Evolutionary conservation across 768 basidiomycete species (phyloP).

Genomic region (Gloeophyllum trabeum): DNA sequence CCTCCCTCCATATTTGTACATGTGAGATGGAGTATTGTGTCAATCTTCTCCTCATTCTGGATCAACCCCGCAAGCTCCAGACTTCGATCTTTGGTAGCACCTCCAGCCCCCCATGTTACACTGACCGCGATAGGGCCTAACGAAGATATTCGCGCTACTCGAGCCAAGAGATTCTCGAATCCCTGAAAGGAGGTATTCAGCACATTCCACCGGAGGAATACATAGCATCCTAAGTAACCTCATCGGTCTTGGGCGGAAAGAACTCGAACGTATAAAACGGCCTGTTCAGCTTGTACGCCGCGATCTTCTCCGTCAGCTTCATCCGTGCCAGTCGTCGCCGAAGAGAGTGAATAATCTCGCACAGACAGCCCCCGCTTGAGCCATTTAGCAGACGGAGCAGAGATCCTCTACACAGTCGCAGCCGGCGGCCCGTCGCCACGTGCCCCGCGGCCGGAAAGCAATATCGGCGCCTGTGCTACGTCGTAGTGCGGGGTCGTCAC

Average conservation of each 20-base stretch:
- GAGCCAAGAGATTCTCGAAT: slow-evolving; percentile 81
- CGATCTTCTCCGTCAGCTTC: slow-evolving; percentile 70
- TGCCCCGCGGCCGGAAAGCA: not conserved
- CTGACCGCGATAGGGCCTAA: slow-evolving; percentile 79
- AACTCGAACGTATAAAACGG: slow-evolving; percentile 95
- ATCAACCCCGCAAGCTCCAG: slow-evolving; percentile 77
- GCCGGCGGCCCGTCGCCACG: not conserved
- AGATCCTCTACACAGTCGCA: not conserved
- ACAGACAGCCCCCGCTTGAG: not conserved
- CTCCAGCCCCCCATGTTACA: slow-evolving; percentile 97
- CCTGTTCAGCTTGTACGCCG: slow-evolving; percentile 22
- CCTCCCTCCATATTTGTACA: slow-evolving; percentile 95
- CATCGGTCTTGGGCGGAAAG: slow-evolving; percentile 92
- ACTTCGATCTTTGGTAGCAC: slow-evolving; percentile 78
- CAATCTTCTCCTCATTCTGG: slow-evolving; percentile 63
- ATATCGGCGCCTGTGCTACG: too few relatives aligned
- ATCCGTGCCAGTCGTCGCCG: slow-evolving; percentile 21
- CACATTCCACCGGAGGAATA: slow-evolving; percentile 4
- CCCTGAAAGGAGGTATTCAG: slow-evolving; percentile 44
- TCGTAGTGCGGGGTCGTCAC: too few relatives aligned
- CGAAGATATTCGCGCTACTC: slow-evolving; percentile 71
- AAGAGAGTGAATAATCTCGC: not conserved
- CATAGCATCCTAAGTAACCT: too few relatives aligned
- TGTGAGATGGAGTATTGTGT: slow-evolving; percentile 89
- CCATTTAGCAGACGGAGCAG: too few relatives aligned